Conservation (phyloP, 2,329 filamentous ascomycete species). For the Tolypocladium endophyticum region DNA sequence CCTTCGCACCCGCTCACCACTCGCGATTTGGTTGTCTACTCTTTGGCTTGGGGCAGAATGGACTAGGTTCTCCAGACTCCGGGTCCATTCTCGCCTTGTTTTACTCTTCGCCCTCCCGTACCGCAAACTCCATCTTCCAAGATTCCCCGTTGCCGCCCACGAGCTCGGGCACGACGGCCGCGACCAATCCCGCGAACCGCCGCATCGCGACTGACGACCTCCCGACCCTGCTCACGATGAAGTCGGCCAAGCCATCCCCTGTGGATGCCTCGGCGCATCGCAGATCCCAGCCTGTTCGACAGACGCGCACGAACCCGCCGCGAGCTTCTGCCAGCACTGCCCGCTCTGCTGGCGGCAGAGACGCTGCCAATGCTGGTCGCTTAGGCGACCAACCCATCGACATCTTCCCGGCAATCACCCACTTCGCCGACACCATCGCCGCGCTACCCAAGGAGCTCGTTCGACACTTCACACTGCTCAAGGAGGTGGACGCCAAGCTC, state of each 20-base stretch:
- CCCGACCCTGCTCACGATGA: slow-evolving; percentile 35
- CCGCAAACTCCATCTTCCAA: background rate
- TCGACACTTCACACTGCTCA: slow-evolving; percentile 87
- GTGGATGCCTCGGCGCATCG: slow-evolving; percentile 37
- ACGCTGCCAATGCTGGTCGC: slow-evolving; percentile 32
- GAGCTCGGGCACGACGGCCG: background rate
- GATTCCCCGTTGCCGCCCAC: background rate
- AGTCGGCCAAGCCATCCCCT: slow-evolving; percentile 39
- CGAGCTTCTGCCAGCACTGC: slow-evolving; percentile 39
- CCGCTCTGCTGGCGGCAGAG: slow-evolving; percentile 32
- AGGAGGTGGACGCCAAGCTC: slow-evolving; percentile 96
- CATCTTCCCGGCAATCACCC: slow-evolving; percentile 55
- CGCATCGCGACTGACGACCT: slow-evolving; percentile 5
- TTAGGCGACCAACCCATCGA: slow-evolving; percentile 50
- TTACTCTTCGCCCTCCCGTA: background rate
- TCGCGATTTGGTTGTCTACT: background rate
- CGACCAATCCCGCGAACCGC: background rate
- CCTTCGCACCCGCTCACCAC: background rate
- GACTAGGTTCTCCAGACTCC: background rate
- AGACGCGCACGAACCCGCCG: slow-evolving; percentile 54
- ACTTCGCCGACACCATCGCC: slow-evolving; percentile 85
- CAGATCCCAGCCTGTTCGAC: slow-evolving; percentile 53
- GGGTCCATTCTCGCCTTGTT: background rate
- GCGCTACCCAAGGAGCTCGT: slow-evolving; percentile 92
- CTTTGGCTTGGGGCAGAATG: background rate